Percentiles rank a stretch among this genome's conserved stretches.
These are phyloP conservation scores for Aspergillus sparsus DNA, from an alignment of 495 filamentous ascomycete genomes.

Conservation along the genomic window DNA sequence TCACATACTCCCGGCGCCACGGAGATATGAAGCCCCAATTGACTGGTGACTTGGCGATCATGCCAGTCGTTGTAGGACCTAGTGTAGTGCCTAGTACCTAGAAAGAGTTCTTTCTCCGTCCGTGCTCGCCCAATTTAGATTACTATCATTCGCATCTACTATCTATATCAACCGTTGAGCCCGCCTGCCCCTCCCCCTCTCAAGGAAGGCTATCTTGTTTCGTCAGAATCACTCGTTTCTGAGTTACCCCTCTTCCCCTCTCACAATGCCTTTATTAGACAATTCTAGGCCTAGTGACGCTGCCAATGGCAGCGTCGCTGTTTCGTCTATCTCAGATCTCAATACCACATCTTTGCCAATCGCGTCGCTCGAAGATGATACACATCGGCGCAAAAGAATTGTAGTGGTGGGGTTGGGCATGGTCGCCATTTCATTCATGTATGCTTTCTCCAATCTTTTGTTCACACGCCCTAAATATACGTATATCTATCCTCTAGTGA, in stretches of 20 bases:
- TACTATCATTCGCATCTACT: slow-evolving; percentile 1
- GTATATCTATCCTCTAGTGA: background rate
- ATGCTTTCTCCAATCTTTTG: slow-evolving; percentile 30
- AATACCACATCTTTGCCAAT: slow-evolving; percentile 5
- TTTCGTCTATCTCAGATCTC: slow-evolving; percentile 9
- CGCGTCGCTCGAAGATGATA: slow-evolving; percentile 1
- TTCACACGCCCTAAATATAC: no score
- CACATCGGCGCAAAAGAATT: slow-evolving; percentile 60
- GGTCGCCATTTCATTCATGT: slow-evolving; percentile 96
- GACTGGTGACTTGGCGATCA: background rate
- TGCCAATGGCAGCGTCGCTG: slow-evolving; percentile 27
- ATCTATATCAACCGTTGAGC: slow-evolving; percentile 11
- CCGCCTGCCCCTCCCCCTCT: background rate
- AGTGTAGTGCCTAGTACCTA: no score
- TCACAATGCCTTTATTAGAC: slow-evolving; percentile 40
- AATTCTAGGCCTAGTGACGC: slow-evolving; percentile 34
- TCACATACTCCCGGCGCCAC: slow-evolving; percentile 21
- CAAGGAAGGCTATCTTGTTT: background rate
- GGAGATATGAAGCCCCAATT: slow-evolving; percentile 18
- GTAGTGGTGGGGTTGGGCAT: slow-evolving; percentile 93
- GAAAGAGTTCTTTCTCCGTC: no score
- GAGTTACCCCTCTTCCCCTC: slow-evolving; percentile 1
- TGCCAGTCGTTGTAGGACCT: background rate
- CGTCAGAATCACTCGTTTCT: slow-evolving; percentile 6
- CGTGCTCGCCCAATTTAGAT: slow-evolving; percentile 5